Evolutionary conservation across 2,329 filamentous ascomycete species (phyloP).

Genomic region (Cladophialophora carrionii): DNA sequence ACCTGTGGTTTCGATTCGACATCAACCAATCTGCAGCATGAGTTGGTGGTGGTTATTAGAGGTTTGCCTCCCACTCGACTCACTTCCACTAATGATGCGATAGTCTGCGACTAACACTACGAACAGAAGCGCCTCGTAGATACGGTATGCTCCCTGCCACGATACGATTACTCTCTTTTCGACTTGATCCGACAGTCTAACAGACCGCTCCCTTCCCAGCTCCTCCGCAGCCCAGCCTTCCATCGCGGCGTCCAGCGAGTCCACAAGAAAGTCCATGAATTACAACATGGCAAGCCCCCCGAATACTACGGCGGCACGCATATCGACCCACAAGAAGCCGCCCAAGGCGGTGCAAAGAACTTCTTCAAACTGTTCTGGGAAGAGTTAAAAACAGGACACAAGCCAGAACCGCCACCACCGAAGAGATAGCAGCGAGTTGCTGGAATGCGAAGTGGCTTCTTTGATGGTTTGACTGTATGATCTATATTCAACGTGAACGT

Average conservation of each 20-base stretch:
- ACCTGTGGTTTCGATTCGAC: not conserved
- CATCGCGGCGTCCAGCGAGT: conserved; percentile 50
- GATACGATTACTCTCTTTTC: conserved; percentile 15
- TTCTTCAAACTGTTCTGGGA: conserved; percentile 49
- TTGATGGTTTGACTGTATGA: not conserved
- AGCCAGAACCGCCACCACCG: conserved; percentile 39
- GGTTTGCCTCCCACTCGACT: conserved; percentile 25
- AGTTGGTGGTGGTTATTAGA: conserved; percentile 36
- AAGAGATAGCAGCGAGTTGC: conserved; percentile 25
- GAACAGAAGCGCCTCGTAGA: conserved; percentile 31
- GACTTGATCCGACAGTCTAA: conserved; percentile 1
- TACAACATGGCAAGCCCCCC: conserved; percentile 48
- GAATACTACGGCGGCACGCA: conserved; percentile 51
- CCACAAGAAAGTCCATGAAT: conserved; percentile 48
- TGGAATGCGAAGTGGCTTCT: not conserved
- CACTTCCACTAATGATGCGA: not conserved
- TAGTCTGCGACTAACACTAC: conserved; percentile 12
- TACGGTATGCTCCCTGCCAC: conserved; percentile 22
- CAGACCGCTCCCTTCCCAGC: conserved; percentile 31
- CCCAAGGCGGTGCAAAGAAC: conserved; percentile 39
- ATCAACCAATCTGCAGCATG: conserved; percentile 16
- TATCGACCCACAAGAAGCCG: conserved; percentile 41
- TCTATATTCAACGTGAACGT: not conserved
- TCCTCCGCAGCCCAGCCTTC: conserved; percentile 50
- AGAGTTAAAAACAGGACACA: conserved; percentile 49